phyloP scores from a whole-genome alignment of 2,329 filamentous ascomycete species.

The Penicillium sp. region DNA sequence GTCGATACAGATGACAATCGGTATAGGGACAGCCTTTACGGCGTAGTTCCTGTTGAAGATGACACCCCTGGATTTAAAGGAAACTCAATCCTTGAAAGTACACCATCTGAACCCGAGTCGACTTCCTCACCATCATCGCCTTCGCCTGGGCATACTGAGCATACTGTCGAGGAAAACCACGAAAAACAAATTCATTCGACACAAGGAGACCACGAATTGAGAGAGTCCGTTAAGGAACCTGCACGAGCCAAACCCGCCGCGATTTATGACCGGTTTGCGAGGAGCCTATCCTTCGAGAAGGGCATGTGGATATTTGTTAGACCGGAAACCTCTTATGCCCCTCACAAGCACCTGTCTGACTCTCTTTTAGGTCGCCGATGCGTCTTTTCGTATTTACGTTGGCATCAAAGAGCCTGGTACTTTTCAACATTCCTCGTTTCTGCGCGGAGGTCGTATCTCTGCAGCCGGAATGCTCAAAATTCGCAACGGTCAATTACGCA shows the following conservation, averaged over 20 bases:
- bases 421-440: slow-evolving; percentile 87
- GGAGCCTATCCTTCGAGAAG: slow-evolving; percentile 68
- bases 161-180: slow-evolving; percentile 7
- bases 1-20: slow-evolving; percentile 67
- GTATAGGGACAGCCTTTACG: slow-evolving; percentile 75
- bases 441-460: slow-evolving; percentile 74
- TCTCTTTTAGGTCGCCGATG: slow-evolving; percentile 57
- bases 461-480: slow-evolving; percentile 83
- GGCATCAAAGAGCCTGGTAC: slow-evolving; percentile 84
- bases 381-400: slow-evolving; percentile 72
- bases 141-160: not conserved
- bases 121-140: slow-evolving; percentile 23
- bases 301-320: slow-evolving; percentile 87
- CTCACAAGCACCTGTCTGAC: no score
- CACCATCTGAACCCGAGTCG: not conserved
- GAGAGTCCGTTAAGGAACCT: slow-evolving; percentile 57
- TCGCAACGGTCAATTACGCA: slow-evolving; percentile 66
- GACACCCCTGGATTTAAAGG: slow-evolving; percentile 52
- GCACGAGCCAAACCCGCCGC: slow-evolving; percentile 66
- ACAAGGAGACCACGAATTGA: slow-evolving; percentile 58
- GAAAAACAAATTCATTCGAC: slow-evolving; percentile 55
- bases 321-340: not conserved
- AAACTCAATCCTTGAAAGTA: slow-evolving; percentile 26
- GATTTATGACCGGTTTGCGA: slow-evolving; percentile 71
- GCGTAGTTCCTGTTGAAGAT: slow-evolving; percentile 62